phyloP scores from a whole-genome alignment of 2,329 filamentous ascomycete genomes.

The Gyromitra esculenta region DNA sequence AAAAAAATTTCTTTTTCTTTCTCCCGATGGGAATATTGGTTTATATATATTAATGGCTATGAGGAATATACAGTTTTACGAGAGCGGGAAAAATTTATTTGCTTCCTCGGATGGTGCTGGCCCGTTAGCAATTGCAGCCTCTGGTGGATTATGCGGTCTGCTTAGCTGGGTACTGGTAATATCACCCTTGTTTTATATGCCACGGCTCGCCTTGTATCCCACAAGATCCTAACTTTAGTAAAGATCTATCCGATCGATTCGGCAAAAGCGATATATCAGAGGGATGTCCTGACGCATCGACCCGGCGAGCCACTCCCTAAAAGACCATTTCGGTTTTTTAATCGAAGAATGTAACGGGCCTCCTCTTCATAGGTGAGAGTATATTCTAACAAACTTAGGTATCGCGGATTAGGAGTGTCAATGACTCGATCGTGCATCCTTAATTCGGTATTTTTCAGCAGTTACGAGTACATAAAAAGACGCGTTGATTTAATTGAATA shows the following conservation, averaged over 20 bases:
- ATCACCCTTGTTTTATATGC: not conserved
- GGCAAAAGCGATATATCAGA: constrained; percentile 70
- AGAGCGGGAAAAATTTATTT: constrained; percentile 83
- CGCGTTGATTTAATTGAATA: constrained; percentile 54
- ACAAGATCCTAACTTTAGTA: constrained; percentile 41
- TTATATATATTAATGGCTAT: not conserved
- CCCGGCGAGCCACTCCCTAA: constrained; percentile 53
- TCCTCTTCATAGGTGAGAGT: not conserved
- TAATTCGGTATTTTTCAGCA: constrained; percentile 90
- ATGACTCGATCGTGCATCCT: constrained; percentile 83
- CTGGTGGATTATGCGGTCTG: constrained; percentile 82
- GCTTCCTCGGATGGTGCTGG: constrained; percentile 78
- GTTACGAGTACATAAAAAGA: constrained; percentile 80
- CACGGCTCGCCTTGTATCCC: not conserved
- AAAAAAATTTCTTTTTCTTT: not conserved
- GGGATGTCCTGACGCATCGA: constrained; percentile 75
- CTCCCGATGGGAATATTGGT: not conserved
- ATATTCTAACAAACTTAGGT: constrained; percentile 70
- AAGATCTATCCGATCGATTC: constrained; percentile 64
- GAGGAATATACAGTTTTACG: constrained; percentile 70
- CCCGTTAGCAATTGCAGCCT: constrained; percentile 78
- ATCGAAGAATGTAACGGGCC: constrained; percentile 52
- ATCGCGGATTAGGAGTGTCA: constrained; percentile 82
- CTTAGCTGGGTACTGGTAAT: constrained; percentile 76
- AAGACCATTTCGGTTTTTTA: constrained; percentile 53